Evolutionary conservation across 148 eudicot genomes (phyloP), one percentile per base, ranked within the genome.

Genomic region (Gaultheria prostrata): DNA sequence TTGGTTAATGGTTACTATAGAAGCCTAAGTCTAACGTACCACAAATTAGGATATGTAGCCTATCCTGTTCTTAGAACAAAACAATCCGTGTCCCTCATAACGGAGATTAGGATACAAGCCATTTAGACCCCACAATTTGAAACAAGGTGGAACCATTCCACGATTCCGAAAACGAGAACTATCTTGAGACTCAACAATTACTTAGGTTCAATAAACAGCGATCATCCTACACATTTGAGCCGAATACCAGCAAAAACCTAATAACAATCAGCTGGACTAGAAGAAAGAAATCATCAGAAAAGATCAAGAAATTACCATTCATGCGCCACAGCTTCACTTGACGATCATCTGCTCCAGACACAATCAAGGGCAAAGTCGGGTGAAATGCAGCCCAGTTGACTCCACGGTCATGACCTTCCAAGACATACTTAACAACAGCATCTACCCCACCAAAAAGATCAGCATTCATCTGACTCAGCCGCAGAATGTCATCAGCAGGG

Each of bases 331-430:
- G 84, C 86, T 95, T 95, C 51, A 95, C 93, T 89, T 93, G 98
- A 75, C 98, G 98, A 59, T 95, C 98, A 92, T 95, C 98, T 78
- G 98, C 98, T 84, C 98, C 97, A 75, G 98, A 95, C 28, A 94
- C 97, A 82, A 95, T 94, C 85, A 94, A 86, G 35, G 97, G 98
- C 72, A 95, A 90, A n/a, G 91, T 90, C 21, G 98, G 98, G 83
- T 95, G 98, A 78, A 95, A 95, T 17, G 98, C 79, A 80, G 98
- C 98, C 98, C 98, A 95, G 84, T 95, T 95, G 78, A 95, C 97
- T 49, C 98, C 98, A 83, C 98, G 91, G 76, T 94, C 98, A 85
- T 94, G 98, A 76, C 98, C 98, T 92, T 95, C 98, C 90, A 94
- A 80, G 33, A 94, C 95, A 91, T 95, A 94, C 89, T 96, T 96